Base-by-base conservation (phyloP, 371 early-diverging fungal species). In the Syncephalis plumigaleata region DNA sequence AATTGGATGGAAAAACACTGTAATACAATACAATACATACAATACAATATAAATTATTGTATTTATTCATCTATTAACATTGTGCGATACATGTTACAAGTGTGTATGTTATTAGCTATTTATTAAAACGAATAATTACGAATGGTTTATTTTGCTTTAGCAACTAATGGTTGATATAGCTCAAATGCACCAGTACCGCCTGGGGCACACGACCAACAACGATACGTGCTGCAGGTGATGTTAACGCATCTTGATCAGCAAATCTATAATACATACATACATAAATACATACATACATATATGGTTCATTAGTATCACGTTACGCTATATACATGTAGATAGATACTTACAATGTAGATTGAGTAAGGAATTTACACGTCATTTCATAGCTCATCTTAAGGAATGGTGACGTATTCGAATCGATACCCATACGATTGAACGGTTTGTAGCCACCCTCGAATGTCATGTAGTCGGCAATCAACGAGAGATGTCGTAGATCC, bases 381-480 rank as follows among this genome's bases (percentile, higher is more conserved):
- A 91, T 87, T 57, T 98, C 98, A 64, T 85, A 98, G 58, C 82
- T 81, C 98, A 98, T 96, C 68, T 95, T 89, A 27, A 87, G 70
- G 65, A 98, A 91, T 8, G 98, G 98, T 24, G 88, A 77, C 8
- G 88, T 78, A 54, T 84, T 91, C 16, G 89, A 83, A 36, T 72
- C 75, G 63, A 98, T 87, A 57, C 93, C 91, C 52, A 81, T 82
- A 42, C 96, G 83, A 70, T 90, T 94, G 73, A 96, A 94, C 16
- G 98, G 87, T 57, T 91, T 92, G 71, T 87, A 96, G 3, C 87
- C 93, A 49, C 99, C 98, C 65, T 92, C 94, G 58, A 87, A 91
- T 0, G 98, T 98, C 99, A 99, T 98, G 66, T 95, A 98, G 60
- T 99, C 99, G 36, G 97, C 96, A 62, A 99, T 91, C 44, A 99